Evolutionary conservation across 2,329 filamentous ascomycete genomes (phyloP).

Genomic region (Seiridium cupressi): DNA sequence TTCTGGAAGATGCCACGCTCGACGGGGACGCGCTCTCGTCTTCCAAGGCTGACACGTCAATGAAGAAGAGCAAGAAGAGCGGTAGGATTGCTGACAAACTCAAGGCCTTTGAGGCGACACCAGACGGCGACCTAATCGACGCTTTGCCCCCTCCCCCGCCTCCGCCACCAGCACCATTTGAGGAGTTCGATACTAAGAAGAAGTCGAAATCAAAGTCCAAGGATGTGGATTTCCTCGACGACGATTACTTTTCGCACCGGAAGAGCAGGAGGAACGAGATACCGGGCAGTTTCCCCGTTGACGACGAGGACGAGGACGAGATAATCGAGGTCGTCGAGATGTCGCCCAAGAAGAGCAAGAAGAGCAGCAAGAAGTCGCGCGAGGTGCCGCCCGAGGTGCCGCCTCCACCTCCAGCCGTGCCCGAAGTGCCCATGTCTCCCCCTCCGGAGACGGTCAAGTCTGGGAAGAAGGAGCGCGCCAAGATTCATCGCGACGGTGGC

Average conservation of each 20-base stretch:
- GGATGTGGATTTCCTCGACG: constrained; percentile 29
- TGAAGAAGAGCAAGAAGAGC: constrained; percentile 50
- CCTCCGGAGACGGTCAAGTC: constrained; percentile 56
- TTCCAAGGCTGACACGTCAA: constrained; percentile 32
- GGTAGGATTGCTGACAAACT: constrained; percentile 56
- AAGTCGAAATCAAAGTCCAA: constrained; percentile 36
- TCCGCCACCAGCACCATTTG: constrained; percentile 33
- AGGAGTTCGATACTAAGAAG: constrained; percentile 30
- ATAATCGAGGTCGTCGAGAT: constrained; percentile 51
- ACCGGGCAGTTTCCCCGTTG: constrained; percentile 29
- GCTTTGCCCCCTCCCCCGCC: constrained; percentile 36
- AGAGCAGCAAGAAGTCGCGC: constrained; percentile 30
- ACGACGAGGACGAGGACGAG: constrained; percentile 32
- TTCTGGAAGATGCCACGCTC: constrained; percentile 42
- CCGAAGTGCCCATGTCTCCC: constrained; percentile 47
- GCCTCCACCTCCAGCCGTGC: constrained; percentile 43
- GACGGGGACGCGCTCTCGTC: constrained; percentile 39
- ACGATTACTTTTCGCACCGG: constrained; percentile 6
- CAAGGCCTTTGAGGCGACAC: constrained; percentile 51
- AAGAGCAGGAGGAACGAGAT: constrained; percentile 13
- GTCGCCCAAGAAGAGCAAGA: constrained; percentile 37
- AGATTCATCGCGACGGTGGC: constrained; percentile 68
- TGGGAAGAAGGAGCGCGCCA: constrained; percentile 73
- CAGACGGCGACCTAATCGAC: constrained; percentile 35
- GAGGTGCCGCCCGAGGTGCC: constrained; percentile 29